Evolutionary conservation across 495 filamentous ascomycete genomes (phyloP).

Genomic region (Hypoxylon subgilvum): DNA sequence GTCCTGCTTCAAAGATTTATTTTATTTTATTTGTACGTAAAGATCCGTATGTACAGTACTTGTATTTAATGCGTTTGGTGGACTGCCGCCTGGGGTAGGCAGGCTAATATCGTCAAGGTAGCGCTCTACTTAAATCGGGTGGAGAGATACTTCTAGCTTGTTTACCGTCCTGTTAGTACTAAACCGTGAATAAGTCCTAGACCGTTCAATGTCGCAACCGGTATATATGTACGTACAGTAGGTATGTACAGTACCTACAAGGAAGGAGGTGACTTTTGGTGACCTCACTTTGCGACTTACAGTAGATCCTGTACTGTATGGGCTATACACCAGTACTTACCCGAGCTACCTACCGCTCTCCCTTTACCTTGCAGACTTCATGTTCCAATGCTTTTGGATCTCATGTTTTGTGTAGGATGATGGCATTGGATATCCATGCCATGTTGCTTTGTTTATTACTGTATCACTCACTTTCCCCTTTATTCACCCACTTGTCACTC

Average conservation of each 20-base stretch:
- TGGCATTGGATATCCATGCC: constrained; percentile 12
- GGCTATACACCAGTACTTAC: too few species aligned
- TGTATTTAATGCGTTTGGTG: too few species aligned
- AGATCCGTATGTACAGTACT: too few species aligned
- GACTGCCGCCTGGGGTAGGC: too few species aligned
- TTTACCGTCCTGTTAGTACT: constrained; percentile 2
- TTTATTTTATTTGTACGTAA: too few species aligned
- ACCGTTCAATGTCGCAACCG: constrained; percentile 24
- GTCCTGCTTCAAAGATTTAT: too few species aligned
- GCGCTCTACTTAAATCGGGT: constrained; percentile 1
- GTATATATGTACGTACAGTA: constrained; percentile 2
- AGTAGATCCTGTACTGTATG: constrained; percentile 21
- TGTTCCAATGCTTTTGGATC: too few species aligned
- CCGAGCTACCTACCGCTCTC: too few species aligned
- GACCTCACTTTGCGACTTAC: too few species aligned
- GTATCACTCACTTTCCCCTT: constrained; percentile 22
- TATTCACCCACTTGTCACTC: constrained; percentile 9
- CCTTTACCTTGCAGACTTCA: too few species aligned
- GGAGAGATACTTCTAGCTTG: constrained; percentile 23
- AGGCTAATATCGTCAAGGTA: too few species aligned
- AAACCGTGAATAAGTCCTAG: neutral
- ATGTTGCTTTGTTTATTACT: constrained; percentile 35
- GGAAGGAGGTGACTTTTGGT: constrained; percentile 34
- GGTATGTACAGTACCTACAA: constrained; percentile 11
- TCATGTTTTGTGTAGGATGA: neutral